These are phyloP conservation scores for Aspergillus versicolor DNA, from an alignment of 2,329 filamentous ascomycete species.

Conservation along the genomic window DNA sequence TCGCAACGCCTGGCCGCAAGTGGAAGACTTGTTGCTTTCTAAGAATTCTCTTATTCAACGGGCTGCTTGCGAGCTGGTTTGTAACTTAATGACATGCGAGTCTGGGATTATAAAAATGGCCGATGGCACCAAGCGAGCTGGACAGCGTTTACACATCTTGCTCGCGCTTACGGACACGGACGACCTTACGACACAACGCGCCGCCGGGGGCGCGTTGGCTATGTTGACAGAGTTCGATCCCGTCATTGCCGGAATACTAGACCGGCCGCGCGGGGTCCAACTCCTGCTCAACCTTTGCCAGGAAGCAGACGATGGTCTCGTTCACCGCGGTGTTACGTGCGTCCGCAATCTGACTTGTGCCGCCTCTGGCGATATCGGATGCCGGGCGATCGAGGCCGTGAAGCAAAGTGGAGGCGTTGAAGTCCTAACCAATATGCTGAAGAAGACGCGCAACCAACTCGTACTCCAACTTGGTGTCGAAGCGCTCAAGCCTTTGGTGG, in stretches of 20 bases:
- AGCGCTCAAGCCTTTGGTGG: slow-evolving; percentile 67
- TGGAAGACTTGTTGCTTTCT: slow-evolving; percentile 81
- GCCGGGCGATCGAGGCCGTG: slow-evolving; percentile 59
- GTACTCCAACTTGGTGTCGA: slow-evolving; percentile 71
- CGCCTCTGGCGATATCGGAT: slow-evolving; percentile 65
- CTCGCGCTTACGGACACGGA: slow-evolving; percentile 86
- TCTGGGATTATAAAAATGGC: slow-evolving; percentile 48
- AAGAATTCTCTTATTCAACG: slow-evolving; percentile 74
- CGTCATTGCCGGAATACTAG: slow-evolving; percentile 69
- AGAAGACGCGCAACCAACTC: slow-evolving; percentile 65
- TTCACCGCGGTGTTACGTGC: slow-evolving; percentile 71
- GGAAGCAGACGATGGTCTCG: slow-evolving; percentile 58
- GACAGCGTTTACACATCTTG: slow-evolving; percentile 75
- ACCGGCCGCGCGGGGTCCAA: slow-evolving; percentile 68
- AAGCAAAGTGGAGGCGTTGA: slow-evolving; percentile 65
- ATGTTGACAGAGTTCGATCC: slow-evolving; percentile 77
- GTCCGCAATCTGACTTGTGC: slow-evolving; percentile 67
- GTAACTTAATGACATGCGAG: slow-evolving; percentile 67
- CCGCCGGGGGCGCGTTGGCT: slow-evolving; percentile 84
- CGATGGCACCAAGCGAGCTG: slow-evolving; percentile 62
- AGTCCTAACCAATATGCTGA: slow-evolving; percentile 67
- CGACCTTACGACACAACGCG: slow-evolving; percentile 73
- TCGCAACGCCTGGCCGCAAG: slow-evolving; percentile 67
- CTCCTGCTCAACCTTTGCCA: slow-evolving; percentile 78
- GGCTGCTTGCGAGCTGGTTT: slow-evolving; percentile 83